A percentile compares a stretch with the other conserved stretches of the same genome.
Evolutionary conservation across 2,329 filamentous ascomycete species (phyloP).

Genomic region (Paraphaeosphaeria minitans): DNA sequence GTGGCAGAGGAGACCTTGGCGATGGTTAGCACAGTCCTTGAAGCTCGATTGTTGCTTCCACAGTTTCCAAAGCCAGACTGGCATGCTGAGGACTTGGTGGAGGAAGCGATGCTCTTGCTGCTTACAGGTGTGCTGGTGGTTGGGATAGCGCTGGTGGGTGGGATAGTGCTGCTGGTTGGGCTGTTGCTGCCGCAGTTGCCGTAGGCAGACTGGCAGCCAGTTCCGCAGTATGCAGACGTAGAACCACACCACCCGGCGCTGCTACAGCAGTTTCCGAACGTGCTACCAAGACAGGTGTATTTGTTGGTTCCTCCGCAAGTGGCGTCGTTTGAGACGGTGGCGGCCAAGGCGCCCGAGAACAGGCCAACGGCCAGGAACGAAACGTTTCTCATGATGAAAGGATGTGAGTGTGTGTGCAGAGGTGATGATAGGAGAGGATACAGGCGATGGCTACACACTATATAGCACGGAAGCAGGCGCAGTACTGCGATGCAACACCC

Average conservation of each 20-base stretch:
- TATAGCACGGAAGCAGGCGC: neutral
- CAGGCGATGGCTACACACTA: neutral
- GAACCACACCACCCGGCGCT: slow-evolving; percentile 9
- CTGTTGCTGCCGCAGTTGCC: neutral
- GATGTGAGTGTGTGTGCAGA: neutral
- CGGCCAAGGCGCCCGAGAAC: slow-evolving; percentile 6
- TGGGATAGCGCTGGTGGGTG: too few relatives aligned
- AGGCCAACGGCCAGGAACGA: slow-evolving; percentile 9
- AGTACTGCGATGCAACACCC: neutral
- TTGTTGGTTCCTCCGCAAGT: slow-evolving; percentile 7
- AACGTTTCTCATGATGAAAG: slow-evolving; percentile 7
- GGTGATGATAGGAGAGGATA: neutral
- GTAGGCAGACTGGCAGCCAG: neutral
- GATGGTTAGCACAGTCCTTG: neutral
- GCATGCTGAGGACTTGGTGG: neutral
- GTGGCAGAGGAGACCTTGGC: neutral
- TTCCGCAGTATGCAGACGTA: slow-evolving; percentile 6
- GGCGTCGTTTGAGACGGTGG: neutral
- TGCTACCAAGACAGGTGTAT: slow-evolving; percentile 6
- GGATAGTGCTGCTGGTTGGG: too few relatives aligned
- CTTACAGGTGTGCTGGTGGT: too few relatives aligned
- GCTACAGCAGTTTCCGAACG: slow-evolving; percentile 6
- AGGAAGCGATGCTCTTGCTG: too few relatives aligned
- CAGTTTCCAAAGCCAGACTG: slow-evolving; percentile 1
- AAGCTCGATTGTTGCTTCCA: neutral